Evolutionary conservation across 176 grass and related monocot genomes (phyloP).

Genomic region (Canna indica): DNA sequence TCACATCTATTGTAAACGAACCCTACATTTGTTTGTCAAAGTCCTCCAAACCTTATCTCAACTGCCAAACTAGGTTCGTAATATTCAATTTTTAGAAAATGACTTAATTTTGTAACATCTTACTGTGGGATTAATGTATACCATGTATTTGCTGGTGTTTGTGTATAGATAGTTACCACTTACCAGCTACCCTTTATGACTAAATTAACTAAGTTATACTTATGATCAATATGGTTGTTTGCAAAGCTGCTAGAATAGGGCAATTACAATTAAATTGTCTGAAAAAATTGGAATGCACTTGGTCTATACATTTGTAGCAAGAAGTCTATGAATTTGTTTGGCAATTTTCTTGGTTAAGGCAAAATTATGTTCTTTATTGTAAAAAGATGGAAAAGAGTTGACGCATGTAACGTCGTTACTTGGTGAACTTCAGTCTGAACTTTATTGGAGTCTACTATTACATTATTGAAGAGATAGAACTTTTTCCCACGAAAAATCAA

Average conservation of each 20-base stretch:
- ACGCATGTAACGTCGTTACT: not conserved
- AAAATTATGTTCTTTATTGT: not conserved
- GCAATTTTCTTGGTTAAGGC: not conserved
- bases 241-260: not conserved
- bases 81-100: not conserved
- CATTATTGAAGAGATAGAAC: not conserved
- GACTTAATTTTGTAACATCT: not conserved
- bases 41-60: not conserved
- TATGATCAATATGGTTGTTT: not conserved
- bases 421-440: not conserved
- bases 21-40: not conserved
- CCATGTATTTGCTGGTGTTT: not conserved
- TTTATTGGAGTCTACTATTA: not conserved
- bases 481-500: not conserved
- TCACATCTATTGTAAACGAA: too few species aligned
- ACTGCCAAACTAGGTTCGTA: not conserved
- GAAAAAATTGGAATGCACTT: not conserved
- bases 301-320: too few species aligned
- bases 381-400: not conserved
- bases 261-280: not conserved
- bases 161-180: too few species aligned
- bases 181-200: too few species aligned
- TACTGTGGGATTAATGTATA: not conserved
- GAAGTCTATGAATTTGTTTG: not conserved
- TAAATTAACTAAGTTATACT: not conserved